Evolutionary conservation across 1,284 basidiomycete species (phyloP).

Genomic region (Stygiomarasmius scandens): DNA sequence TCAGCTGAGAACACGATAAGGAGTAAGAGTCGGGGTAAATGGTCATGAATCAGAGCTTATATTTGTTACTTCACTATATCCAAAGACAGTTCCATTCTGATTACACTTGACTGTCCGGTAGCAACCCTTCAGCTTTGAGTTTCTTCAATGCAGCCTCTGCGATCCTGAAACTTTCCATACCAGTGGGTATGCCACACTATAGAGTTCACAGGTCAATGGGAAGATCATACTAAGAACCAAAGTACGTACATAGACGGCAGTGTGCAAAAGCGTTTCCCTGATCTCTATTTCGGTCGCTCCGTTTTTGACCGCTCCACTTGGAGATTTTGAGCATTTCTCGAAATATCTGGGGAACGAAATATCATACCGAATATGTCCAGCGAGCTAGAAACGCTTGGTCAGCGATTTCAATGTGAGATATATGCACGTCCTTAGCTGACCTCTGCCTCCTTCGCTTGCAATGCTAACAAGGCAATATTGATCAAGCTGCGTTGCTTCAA

Average conservation of each 20-base stretch:
- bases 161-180: constrained; percentile 42
- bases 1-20: not conserved
- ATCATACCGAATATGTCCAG: constrained; percentile 38
- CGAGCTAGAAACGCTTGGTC: constrained; percentile 25
- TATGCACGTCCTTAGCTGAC: constrained; percentile 20
- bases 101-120: not conserved
- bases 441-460: constrained; percentile 43
- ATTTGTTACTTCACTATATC: not conserved
- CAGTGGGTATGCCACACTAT: constrained; percentile 39
- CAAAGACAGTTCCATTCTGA: not conserved
- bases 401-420: not conserved
- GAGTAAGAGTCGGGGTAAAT: too few relatives aligned
- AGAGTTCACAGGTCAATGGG: not conserved
- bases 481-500: constrained; percentile 46
- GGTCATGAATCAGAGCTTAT: not conserved
- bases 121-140: constrained; percentile 36
- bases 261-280: constrained; percentile 42
- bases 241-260: constrained; percentile 34
- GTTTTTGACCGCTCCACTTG: constrained; percentile 41
- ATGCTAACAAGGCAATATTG: constrained; percentile 41
- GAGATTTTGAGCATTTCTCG: not conserved
- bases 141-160: constrained; percentile 39
- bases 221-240: not conserved
- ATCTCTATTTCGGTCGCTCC: constrained; percentile 44
- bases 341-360: not conserved